A percentile compares a stretch with the other conserved stretches of the same genome.
These are phyloP conservation scores for Batkoa obscura DNA, from an alignment of 371 early-diverging fungal species.

Conservation along the genomic window DNA sequence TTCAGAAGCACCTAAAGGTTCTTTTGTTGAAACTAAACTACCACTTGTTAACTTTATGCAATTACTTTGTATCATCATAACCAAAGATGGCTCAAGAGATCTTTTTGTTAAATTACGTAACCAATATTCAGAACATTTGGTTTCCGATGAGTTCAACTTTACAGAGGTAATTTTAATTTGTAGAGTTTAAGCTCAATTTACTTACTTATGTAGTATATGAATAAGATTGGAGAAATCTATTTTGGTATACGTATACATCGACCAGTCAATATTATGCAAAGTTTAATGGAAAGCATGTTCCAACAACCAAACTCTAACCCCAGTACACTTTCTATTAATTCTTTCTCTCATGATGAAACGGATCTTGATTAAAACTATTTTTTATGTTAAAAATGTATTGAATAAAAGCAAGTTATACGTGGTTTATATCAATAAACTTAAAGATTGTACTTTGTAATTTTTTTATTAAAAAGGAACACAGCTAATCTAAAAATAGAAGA, in stretches of 20 bases:
- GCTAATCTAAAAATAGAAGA: too few relatives aligned
- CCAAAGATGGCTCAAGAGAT: neutral
- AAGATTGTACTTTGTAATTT: too few relatives aligned
- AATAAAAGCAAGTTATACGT: too few relatives aligned
- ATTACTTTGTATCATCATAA: neutral
- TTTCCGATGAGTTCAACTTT: neutral
- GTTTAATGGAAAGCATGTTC: neutral
- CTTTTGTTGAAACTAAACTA: too few relatives aligned
- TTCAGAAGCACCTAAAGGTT: too few relatives aligned
- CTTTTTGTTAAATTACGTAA: neutral
- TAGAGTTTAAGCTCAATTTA: neutral
- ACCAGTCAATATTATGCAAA: conserved; percentile 2
- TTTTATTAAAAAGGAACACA: too few relatives aligned
- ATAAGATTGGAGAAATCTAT: conserved; percentile 5
- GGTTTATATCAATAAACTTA: too few relatives aligned
- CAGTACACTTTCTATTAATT: too few relatives aligned
- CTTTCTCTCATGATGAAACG: too few relatives aligned
- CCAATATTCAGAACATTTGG: neutral
- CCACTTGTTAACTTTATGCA: conserved; percentile 4
- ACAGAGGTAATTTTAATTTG: neutral
- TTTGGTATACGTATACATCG: conserved; percentile 4
- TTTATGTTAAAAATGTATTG: too few relatives aligned
- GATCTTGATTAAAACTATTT: too few relatives aligned
- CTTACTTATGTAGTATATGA: neutral
- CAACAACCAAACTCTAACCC: too few relatives aligned